These are phyloP conservation scores for Rubia occidens DNA, from an alignment of 305 asterid genomes.

Conservation along the genomic window DNA sequence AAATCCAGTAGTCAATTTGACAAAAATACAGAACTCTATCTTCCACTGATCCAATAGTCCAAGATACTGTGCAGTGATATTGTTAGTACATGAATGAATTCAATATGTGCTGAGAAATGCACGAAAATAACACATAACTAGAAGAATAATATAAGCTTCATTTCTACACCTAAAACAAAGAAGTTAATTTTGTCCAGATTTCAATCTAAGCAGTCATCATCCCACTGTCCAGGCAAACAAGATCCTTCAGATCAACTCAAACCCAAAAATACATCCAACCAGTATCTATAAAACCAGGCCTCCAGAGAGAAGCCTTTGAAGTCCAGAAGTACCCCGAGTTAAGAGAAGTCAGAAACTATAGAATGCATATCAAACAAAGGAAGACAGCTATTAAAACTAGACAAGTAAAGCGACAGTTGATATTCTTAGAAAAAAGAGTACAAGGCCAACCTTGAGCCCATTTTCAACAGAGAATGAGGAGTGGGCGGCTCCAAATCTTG, in stretches of 20 bases:
- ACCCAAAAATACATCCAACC: background rate
- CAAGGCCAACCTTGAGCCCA: constrained; percentile 57
- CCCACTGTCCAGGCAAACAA: background rate
- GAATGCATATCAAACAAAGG: background rate
- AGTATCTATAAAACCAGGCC: background rate
- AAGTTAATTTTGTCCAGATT: background rate
- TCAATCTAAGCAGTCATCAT: background rate
- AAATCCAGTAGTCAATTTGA: background rate
- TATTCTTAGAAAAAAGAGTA: background rate
- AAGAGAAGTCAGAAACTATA: background rate
- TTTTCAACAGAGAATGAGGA: constrained; percentile 55
- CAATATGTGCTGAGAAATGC: background rate
- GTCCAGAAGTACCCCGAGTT: constrained; percentile 4
- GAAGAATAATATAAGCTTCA: background rate
- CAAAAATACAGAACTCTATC: background rate
- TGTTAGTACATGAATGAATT: background rate
- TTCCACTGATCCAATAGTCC: background rate
- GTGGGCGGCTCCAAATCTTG: constrained; percentile 74
- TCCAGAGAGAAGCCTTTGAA: background rate
- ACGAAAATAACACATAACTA: background rate
- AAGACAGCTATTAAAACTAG: background rate
- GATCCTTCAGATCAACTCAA: constrained; percentile 5
- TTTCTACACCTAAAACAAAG: background rate
- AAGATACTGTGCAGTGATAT: background rate
- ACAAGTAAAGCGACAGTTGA: background rate